Conservation (phyloP, 176 grass and related monocot species). For the Eleusine indica region DNA sequence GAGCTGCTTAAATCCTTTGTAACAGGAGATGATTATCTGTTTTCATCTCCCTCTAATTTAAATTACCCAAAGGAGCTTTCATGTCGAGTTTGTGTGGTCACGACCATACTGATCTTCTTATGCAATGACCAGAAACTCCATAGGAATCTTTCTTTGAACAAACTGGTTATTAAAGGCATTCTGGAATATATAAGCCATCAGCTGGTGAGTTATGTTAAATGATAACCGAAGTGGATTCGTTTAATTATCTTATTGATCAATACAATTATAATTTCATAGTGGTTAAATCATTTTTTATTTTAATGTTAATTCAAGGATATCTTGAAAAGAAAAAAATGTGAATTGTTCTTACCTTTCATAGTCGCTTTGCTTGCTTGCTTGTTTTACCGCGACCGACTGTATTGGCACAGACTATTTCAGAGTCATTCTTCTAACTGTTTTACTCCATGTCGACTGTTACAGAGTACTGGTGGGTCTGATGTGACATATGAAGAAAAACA, state of each 20-base stretch:
- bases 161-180: constrained; percentile 53
- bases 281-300: neutral
- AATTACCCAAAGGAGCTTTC: constrained; percentile 46
- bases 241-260: constrained; percentile 38
- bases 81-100: constrained; percentile 51
- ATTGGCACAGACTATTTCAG: neutral
- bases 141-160: constrained; percentile 54
- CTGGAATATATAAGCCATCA: constrained; percentile 54
- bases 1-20: constrained; percentile 67
- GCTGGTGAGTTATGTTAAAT: constrained; percentile 51
- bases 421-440: constrained; percentile 15
- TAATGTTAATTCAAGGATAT: constrained; percentile 16
- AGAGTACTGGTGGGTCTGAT: constrained; percentile 43
- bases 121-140: constrained; percentile 63
- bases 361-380: neutral
- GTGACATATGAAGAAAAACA: constrained; percentile 49
- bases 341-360: neutral
- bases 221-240: constrained; percentile 27
- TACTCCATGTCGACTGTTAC: constrained; percentile 18
- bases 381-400: constrained; percentile 20
- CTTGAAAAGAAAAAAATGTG: neutral
- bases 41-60: constrained; percentile 42
- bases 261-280: constrained; percentile 19
- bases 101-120: constrained; percentile 63
- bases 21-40: constrained; percentile 47